Conservation (phyloP, 192 early-diverging fungal species). For the Haplosporangium gracile region DNA sequence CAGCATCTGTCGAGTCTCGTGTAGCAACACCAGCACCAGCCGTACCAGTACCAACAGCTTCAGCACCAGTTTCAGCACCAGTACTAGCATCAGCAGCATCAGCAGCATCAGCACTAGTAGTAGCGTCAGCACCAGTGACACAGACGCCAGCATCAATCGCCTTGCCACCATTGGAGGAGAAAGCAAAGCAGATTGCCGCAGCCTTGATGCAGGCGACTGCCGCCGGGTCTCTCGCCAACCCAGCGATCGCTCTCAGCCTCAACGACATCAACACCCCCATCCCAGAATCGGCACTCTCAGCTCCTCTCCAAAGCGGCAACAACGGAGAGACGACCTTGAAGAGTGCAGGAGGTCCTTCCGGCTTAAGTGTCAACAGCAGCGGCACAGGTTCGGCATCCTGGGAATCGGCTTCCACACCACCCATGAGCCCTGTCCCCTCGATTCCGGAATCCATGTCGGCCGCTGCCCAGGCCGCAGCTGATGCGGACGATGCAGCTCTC, state of each 20-base stretch:
- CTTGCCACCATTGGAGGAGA: slow-evolving; percentile 5
- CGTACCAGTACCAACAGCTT: background rate
- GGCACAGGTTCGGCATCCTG: background rate
- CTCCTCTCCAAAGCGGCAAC: background rate
- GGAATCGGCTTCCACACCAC: slow-evolving; percentile 18
- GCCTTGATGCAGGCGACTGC: slow-evolving; percentile 31
- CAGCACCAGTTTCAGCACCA: background rate
- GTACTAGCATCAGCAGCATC: background rate
- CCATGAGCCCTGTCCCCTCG: slow-evolving; percentile 21
- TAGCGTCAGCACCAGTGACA: background rate
- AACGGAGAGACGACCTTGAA: background rate
- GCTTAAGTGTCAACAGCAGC: background rate
- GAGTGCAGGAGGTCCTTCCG: background rate
- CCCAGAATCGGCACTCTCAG: background rate
- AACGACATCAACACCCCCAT: slow-evolving; percentile 34
- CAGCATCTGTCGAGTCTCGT: slow-evolving; percentile 8
- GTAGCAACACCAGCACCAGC: background rate
- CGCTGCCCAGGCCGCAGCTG: background rate
- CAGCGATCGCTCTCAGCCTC: slow-evolving; percentile 15
- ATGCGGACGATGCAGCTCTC: background rate
- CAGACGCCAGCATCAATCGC: slow-evolving; percentile 16
- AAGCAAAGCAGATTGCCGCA: slow-evolving; percentile 22
- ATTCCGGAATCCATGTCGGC: slow-evolving; percentile 6
- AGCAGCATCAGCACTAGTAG: background rate
- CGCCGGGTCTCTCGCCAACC: background rate